These are phyloP conservation scores for Hymenoscyphus infarciens DNA, from an alignment of 2,329 filamentous ascomycete species.

Conservation along the genomic window DNA sequence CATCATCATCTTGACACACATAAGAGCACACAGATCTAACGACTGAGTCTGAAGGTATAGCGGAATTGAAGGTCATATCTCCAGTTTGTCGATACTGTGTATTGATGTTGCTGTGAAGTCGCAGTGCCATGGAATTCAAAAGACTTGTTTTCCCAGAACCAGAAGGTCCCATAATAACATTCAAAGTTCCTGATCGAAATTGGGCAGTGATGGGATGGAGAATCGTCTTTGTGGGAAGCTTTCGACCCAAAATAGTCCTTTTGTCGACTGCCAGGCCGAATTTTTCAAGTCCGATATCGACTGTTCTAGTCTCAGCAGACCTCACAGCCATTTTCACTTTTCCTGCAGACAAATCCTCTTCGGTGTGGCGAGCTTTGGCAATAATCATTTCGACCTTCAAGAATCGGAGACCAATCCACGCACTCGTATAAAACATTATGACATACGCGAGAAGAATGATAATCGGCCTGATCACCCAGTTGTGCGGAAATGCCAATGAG, in stretches of 20 bases:
- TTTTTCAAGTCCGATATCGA: constrained; percentile 61
- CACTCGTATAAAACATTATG: constrained; percentile 58
- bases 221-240: constrained; percentile 54
- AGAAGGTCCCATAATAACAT: constrained; percentile 78
- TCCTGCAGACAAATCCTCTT: constrained; percentile 62
- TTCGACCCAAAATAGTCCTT: constrained; percentile 49
- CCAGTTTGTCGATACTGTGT: constrained; percentile 62
- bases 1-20: constrained; percentile 76
- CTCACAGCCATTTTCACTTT: constrained; percentile 64
- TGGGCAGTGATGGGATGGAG: constrained; percentile 63
- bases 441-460: constrained; percentile 59
- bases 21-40: constrained; percentile 71
- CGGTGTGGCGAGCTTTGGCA: constrained; percentile 54
- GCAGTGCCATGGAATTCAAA: constrained; percentile 67
- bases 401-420: constrained; percentile 60
- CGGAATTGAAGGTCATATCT: constrained; percentile 65
- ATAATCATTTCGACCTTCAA: constrained; percentile 67
- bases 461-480: constrained; percentile 67
- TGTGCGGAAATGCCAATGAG: constrained; percentile 61
- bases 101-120: constrained; percentile 58
- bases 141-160: constrained; percentile 74
- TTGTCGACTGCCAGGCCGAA: constrained; percentile 66
- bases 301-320: constrained; percentile 53
- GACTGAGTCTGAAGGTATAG: constrained; percentile 63
- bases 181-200: constrained; percentile 65